Conservation (phyloP, 2,329 filamentous ascomycete genomes). For the Fusarium metavorans region DNA sequence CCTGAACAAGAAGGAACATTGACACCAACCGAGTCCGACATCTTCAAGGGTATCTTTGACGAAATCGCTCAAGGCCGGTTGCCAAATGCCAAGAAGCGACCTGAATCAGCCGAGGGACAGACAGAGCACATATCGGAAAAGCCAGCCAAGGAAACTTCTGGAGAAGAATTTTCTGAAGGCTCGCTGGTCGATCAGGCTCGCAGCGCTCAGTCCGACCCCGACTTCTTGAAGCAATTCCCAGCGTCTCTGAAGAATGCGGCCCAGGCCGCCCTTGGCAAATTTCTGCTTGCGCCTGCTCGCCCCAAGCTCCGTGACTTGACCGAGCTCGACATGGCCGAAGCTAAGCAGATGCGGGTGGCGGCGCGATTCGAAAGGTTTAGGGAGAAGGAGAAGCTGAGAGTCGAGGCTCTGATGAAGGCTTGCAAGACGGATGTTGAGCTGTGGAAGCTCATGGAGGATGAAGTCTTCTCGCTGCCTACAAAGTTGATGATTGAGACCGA, state of each 20-base stretch:
- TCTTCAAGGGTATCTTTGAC: slow-evolving; percentile 70
- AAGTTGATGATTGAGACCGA: slow-evolving; percentile 57
- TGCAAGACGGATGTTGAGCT: slow-evolving; percentile 72
- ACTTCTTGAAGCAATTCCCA: slow-evolving; percentile 54
- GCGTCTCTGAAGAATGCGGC: slow-evolving; percentile 54
- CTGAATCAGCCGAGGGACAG: slow-evolving; percentile 5
- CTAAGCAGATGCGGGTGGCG: slow-evolving; percentile 49
- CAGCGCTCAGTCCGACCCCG: slow-evolving; percentile 49
- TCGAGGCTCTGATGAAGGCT: slow-evolving; percentile 65
- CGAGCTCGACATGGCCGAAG: slow-evolving; percentile 48
- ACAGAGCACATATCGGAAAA: neutral
- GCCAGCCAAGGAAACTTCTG: neutral
- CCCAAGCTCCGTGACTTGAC: slow-evolving; percentile 42
- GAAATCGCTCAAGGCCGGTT: slow-evolving; percentile 54
- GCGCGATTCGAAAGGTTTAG: slow-evolving; percentile 53
- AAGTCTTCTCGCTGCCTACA: slow-evolving; percentile 73
- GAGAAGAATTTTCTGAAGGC: slow-evolving; percentile 28
- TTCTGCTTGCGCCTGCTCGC: slow-evolving; percentile 48
- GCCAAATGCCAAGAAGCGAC: slow-evolving; percentile 44
- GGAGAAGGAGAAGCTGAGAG: slow-evolving; percentile 60
- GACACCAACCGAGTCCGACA: slow-evolving; percentile 67
- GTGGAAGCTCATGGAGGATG: slow-evolving; percentile 74
- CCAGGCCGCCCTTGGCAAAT: slow-evolving; percentile 54
- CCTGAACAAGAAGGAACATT: slow-evolving; percentile 60
- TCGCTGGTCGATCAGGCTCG: slow-evolving; percentile 51